These are phyloP conservation scores for Monosporascus ibericus DNA, from an alignment of 2,329 filamentous ascomycete genomes.

Conservation along the genomic window DNA sequence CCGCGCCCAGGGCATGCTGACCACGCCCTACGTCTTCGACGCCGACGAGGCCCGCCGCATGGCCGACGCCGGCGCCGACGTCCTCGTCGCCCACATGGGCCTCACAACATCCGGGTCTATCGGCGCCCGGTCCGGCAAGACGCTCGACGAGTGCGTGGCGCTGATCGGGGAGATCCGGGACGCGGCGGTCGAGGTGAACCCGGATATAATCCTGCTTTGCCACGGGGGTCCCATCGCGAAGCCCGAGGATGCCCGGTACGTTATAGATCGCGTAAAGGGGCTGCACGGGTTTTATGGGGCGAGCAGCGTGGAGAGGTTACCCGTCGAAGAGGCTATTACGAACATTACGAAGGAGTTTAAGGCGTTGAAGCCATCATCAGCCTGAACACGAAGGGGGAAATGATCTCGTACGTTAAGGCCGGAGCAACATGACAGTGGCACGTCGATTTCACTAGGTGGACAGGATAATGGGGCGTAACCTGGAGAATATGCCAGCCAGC, in stretches of 20 bases:
- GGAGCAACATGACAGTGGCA: no score
- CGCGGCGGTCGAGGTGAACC: constrained; percentile 47
- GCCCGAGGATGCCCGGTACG: constrained; percentile 57
- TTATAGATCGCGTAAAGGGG: constrained; percentile 53
- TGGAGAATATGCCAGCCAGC: no score
- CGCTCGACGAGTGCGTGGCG: constrained; percentile 56
- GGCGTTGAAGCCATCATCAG: constrained; percentile 1
- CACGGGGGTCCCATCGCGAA: constrained; percentile 64
- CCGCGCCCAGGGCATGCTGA: constrained; percentile 53
- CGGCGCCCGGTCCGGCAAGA: constrained; percentile 55
- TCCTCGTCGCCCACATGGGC: constrained; percentile 64
- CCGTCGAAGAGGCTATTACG: constrained; percentile 60
- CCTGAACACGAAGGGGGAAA: neutral
- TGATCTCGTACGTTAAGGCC: neutral
- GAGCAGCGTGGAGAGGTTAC: constrained; percentile 63
- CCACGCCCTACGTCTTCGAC: constrained; percentile 65
- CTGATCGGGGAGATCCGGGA: constrained; percentile 59
- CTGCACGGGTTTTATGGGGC: constrained; percentile 70
- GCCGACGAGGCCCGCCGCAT: constrained; percentile 55
- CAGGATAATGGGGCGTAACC: no score
- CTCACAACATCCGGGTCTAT: constrained; percentile 60
- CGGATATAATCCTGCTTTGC: constrained; percentile 60
- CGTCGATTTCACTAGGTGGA: no score
- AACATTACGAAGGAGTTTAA: constrained; percentile 32
- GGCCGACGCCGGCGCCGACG: constrained; percentile 58